A percentile compares a stretch with the other conserved stretches of the same genome.
These are phyloP conservation scores for Salix koriyanagi DNA, from an alignment of 345 rosid genomes.

Conservation along the genomic window DNA sequence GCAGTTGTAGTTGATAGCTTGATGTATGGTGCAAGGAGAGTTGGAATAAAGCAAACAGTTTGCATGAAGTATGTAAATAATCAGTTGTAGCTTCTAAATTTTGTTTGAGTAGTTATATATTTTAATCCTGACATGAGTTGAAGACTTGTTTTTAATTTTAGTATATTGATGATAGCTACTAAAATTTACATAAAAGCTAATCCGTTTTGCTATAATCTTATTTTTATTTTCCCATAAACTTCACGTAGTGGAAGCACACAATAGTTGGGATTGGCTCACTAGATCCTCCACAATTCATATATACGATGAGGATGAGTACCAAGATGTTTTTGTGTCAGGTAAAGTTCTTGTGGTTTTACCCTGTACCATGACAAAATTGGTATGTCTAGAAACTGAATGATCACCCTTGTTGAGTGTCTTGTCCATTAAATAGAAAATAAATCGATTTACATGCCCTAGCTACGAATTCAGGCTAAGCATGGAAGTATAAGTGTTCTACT, in stretches of 20 bases:
- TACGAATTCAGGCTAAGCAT: too few species aligned
- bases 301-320: conserved; percentile 67
- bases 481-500: too few species aligned
- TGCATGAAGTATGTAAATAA: background rate
- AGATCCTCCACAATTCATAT: conserved; percentile 83
- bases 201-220: background rate
- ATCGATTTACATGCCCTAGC: too few species aligned
- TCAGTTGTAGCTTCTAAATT: background rate
- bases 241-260: conserved; percentile 84
- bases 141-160: background rate
- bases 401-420: too few species aligned
- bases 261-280: conserved; percentile 92
- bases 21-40: background rate
- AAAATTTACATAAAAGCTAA: background rate
- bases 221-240: conserved; percentile 9
- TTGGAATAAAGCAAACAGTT: background rate
- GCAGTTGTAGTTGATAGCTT: background rate
- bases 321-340: conserved; percentile 83
- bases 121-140: background rate
- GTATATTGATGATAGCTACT: background rate
- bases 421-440: too few species aligned
- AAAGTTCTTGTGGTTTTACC: conserved; percentile 11
- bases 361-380: background rate
- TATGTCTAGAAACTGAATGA: too few species aligned
- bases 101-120: background rate